Base-by-base conservation (phyloP, 208 protist genomes). In the Wallacemonas sp. region DNA sequence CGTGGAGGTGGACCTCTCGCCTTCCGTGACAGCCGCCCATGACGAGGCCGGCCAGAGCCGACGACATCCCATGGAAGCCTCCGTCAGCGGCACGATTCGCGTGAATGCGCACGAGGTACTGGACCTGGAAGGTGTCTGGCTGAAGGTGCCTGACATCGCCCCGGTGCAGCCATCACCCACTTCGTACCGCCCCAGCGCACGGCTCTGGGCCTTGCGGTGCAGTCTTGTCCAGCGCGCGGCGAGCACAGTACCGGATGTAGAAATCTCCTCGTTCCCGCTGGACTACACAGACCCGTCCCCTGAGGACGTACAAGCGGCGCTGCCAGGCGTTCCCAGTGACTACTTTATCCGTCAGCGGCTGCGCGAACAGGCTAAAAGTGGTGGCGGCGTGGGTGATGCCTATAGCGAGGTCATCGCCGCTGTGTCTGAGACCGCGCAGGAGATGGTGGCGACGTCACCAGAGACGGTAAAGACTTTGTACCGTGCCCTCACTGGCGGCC, bases 151-250 rank as follows among this genome's bases (percentile, higher is more conserved):
- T 22, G 27, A 34, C 30, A 39, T 60, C 21, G 33, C 30, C 6
- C 60, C 71, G 21, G 24, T 68, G 38, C 30, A 45, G 17, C 39
- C 57, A 13, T 37, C 78, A 15, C 44, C 76, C 0, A 34, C 57
- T 1, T 0, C 41, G 0, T 85, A 85, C 74, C 48, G 55, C 21
- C 85, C 82, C 9, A 85, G 79, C 10, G 77, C 78, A 34, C 76
- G 79, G 5, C 63, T 92, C 48, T 92, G 85, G 85, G 81, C 73
- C 5, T 12, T 92, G 32, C 81, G 85, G 4, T 55, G 80, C 58
- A 83, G 71, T 58, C 71, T 76, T 30, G 60, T 87, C 19, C 68
- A 73, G 57, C 71, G 71, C 27, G 30, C 45, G 36, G 50, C 52
- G 38, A 29, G 26, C 37, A 44, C 12, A 48, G 8, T n/a, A 54